Base-by-base conservation (phyloP, 306 rosid species). In the Cicer judaicum region DNA sequence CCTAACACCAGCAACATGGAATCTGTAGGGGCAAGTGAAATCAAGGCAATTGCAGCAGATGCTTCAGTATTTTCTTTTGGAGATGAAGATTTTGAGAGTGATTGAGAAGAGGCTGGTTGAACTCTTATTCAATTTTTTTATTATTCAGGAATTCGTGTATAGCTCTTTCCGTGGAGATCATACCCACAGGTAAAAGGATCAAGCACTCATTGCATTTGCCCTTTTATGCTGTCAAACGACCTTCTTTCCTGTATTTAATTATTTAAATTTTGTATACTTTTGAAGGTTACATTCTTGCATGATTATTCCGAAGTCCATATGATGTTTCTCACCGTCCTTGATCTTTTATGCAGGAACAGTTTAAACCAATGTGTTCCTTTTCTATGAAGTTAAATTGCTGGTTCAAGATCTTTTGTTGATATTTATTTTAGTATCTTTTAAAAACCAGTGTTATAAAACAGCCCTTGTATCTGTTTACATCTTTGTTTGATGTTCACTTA, bases 1-100 rank as follows among this genome's bases (percentile, higher is more conserved):
- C 54, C 68, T 34, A 72, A 62, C 52, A 70, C 83, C 47, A 64
- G 79, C 16, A 89, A 74, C 54, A 19, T 42, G 43, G 89, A 75
- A 48, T 85, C 88, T 13, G 72, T 7, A 7, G 88, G 88, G 55
- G 81, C 69, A 52, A 87, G 74, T 70, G 93, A 91, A 42, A 78
- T 94, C 71, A 92, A 89, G 82, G 90, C 99, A 68, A 90, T 94
- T 52, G 97, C 99, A 14, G 99, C 99, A 2, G 99, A 94, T 86
- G 96, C 96, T 73, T 94, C 99, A 10, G 96, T 91, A 73, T 94
- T 94, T 84, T 66, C 90, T 49, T 94, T 94, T 10, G 97, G 95
- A 64, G 97, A 94, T 60, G 98, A 90, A 75, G 97, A 91, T 77
- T 91, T 92, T 78, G 99, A 94, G 4, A 94, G 96, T 70, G 99